These are phyloP conservation scores for Podaxis sp. DNA, from an alignment of 768 basidiomycete genomes.

Conservation along the genomic window DNA sequence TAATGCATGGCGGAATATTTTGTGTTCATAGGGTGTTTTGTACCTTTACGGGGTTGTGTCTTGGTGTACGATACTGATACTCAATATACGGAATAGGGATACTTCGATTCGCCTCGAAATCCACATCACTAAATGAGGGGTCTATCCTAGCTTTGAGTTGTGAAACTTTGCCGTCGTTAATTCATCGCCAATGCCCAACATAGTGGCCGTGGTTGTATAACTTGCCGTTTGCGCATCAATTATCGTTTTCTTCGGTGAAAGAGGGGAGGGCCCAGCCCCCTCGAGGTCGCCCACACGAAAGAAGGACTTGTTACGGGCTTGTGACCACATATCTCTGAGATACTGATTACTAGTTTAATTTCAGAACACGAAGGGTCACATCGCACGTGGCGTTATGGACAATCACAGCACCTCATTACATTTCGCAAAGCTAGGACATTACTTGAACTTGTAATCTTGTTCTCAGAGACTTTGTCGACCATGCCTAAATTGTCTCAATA, in stretches of 20 bases:
- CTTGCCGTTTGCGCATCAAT: too few relatives aligned
- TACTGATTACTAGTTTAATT: not conserved
- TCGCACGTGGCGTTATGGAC: not conserved
- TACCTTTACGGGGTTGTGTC: not conserved
- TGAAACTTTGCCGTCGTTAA: not conserved
- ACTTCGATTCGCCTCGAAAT: not conserved
- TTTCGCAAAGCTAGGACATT: not conserved
- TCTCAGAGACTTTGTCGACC: not conserved
- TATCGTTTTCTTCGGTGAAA: too few relatives aligned
- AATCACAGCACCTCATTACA: not conserved
- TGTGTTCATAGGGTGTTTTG: slow-evolving; percentile 23
- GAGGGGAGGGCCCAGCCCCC: too few relatives aligned
- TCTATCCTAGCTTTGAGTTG: not conserved
- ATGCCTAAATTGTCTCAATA: slow-evolving; percentile 52
- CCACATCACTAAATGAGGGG: not conserved
- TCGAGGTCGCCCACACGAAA: too few relatives aligned
- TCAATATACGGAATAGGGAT: not conserved
- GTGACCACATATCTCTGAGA: not conserved
- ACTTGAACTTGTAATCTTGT: not conserved
- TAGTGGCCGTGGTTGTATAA: too few relatives aligned
- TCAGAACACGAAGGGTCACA: not conserved
- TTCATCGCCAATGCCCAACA: too few relatives aligned
- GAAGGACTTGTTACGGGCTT: too few relatives aligned
- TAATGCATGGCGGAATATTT: slow-evolving; percentile 56
- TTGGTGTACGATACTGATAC: not conserved